A percentile compares a stretch with the other conserved stretches of the same genome.
phyloP scores from a whole-genome alignment of 2,329 filamentous ascomycete genomes.

The Talaromyces sp. region DNA sequence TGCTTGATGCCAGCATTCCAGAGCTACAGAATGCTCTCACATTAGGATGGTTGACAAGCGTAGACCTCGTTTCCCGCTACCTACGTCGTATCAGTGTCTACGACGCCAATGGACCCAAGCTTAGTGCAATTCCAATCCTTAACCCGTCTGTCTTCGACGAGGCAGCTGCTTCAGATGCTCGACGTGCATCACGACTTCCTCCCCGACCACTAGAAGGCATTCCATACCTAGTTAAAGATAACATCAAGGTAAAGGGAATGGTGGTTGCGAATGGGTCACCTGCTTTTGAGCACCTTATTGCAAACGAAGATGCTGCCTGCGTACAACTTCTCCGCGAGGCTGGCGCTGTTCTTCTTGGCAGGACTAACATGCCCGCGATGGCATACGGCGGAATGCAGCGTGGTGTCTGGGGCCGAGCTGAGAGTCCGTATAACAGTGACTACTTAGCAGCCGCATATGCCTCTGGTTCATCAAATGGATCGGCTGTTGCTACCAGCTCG shows the following conservation, averaged over 20 bases:
- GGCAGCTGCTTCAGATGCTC: slow-evolving; percentile 51
- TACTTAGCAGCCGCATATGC: slow-evolving; percentile 60
- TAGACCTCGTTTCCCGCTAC: slow-evolving; percentile 51
- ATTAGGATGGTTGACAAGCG: slow-evolving; percentile 45
- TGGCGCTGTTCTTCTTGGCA: slow-evolving; percentile 56
- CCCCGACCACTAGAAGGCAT: slow-evolving; percentile 56
- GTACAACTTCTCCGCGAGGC: slow-evolving; percentile 52
- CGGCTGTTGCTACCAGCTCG: slow-evolving; percentile 54
- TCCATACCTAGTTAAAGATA: slow-evolving; percentile 62
- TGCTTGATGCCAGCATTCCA: slow-evolving; percentile 54
- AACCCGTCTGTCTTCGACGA: slow-evolving; percentile 52
- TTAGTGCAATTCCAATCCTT: slow-evolving; percentile 55
- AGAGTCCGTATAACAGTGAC: slow-evolving; percentile 58
- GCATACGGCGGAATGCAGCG: slow-evolving; percentile 62
- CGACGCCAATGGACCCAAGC: slow-evolving; percentile 44
- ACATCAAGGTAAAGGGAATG: slow-evolving; percentile 58
- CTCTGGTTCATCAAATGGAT: slow-evolving; percentile 62
- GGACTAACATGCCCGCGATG: slow-evolving; percentile 65
- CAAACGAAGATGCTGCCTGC: slow-evolving; percentile 57
- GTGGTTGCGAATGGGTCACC: slow-evolving; percentile 58
- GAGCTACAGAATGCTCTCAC: slow-evolving; percentile 49
- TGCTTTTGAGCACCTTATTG: slow-evolving; percentile 54
- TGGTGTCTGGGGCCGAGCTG: slow-evolving; percentile 59
- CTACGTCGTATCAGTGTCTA: slow-evolving; percentile 53
- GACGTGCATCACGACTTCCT: slow-evolving; percentile 42